A percentile compares a stretch with the other conserved stretches of the same genome.
Conservation (phyloP, 78 protist genomes). For the Dictyostelium firmibasis region DNA sequence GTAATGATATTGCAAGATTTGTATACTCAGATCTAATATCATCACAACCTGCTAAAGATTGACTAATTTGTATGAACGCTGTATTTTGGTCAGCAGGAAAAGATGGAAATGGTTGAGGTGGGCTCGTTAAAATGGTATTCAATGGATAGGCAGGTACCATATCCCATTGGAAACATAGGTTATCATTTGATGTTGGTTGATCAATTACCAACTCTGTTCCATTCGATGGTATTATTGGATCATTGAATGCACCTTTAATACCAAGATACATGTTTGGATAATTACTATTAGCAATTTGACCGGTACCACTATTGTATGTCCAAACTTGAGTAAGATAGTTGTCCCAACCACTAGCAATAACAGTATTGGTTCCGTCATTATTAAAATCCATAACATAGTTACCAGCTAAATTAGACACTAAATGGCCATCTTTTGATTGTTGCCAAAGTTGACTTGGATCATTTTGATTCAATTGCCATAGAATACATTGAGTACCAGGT, state of each 20-base stretch:
- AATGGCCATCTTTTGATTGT: neutral
- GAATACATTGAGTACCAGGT: neutral
- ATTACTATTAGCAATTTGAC: neutral
- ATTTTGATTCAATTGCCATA: neutral
- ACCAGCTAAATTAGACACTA: neutral
- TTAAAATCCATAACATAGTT: neutral
- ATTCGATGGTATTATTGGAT: neutral
- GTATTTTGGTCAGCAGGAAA: neutral
- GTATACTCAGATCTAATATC: neutral
- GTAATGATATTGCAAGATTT: neutral
- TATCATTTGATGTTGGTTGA: neutral
- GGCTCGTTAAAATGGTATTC: neutral
- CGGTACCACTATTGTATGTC: neutral
- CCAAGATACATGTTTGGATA: neutral
- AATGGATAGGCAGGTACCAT: neutral
- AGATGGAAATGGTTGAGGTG: neutral
- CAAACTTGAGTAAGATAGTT: neutral
- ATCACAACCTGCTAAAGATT: neutral
- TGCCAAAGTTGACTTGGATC: constrained; percentile 12
- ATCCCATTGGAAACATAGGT: neutral
- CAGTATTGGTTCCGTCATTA: neutral
- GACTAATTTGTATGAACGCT: neutral
- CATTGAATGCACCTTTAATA: neutral
- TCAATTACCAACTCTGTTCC: neutral
- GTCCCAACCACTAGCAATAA: neutral